Evolutionary conservation across 208 protist genomes (phyloP).

Genomic region (Acanthamoeba lenticulata): DNA sequence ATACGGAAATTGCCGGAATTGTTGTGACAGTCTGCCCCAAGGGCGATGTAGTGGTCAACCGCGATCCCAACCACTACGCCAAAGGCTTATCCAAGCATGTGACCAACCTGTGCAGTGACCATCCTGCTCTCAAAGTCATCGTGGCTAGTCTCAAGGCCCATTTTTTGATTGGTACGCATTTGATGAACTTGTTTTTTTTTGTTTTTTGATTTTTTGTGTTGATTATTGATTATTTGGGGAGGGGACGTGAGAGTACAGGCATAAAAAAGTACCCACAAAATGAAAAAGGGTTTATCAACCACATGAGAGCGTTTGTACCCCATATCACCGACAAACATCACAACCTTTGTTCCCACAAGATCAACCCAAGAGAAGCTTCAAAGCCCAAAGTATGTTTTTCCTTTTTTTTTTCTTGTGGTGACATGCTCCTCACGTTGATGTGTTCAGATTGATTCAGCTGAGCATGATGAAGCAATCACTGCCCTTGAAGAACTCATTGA

Average conservation of each 20-base stretch:
- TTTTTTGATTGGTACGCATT: constrained; percentile 26
- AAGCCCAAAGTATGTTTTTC: neutral
- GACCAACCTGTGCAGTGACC: neutral
- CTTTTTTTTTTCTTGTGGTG: neutral
- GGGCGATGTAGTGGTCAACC: neutral
- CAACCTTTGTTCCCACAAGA: neutral
- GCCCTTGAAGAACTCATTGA: constrained; percentile 2
- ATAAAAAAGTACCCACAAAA: too few relatives aligned
- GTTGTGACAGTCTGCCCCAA: neutral
- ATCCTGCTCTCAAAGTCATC: neutral
- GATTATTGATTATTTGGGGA: neutral
- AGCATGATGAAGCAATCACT: neutral
- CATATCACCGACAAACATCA: too few relatives aligned
- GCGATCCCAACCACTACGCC: constrained; percentile 17
- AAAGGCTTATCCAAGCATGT: constrained; percentile 8
- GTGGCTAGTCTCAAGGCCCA: constrained; percentile 7
- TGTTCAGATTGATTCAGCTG: neutral
- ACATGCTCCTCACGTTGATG: neutral
- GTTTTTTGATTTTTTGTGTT: neutral
- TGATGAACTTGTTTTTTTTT: too few relatives aligned
- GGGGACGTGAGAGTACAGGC: too few relatives aligned
- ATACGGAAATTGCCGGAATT: neutral
- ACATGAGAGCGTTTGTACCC: too few relatives aligned
- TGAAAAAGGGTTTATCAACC: too few relatives aligned
- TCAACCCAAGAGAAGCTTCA: neutral